Evolutionary conservation across 345 rosid genomes (phyloP).

Genomic region (Eucalyptus curtisii): DNA sequence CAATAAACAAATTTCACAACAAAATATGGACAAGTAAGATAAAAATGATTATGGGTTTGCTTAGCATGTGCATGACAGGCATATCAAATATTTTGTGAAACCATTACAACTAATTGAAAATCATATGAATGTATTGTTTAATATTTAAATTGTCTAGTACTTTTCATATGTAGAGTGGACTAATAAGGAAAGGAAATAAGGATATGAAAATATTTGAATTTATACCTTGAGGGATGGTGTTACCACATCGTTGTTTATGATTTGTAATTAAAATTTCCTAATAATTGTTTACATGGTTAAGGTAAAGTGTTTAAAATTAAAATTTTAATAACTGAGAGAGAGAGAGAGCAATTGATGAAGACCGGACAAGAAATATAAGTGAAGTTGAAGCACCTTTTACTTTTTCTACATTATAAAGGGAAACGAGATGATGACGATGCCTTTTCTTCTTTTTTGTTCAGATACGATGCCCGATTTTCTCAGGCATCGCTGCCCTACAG

Average conservation of each 20-base stretch:
- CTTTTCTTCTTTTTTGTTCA: background rate
- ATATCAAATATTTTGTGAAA: background rate
- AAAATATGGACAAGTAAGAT: background rate
- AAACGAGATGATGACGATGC: background rate
- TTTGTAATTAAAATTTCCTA: too few species aligned
- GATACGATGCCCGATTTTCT: background rate
- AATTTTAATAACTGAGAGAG: background rate
- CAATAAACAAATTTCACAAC: background rate
- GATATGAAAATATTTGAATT: fast-evolving
- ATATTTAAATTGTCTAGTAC: background rate
- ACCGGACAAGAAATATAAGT: background rate
- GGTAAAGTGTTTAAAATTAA: background rate
- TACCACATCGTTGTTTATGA: background rate
- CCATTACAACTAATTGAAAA: fast-evolving
- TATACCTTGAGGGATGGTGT: too few species aligned
- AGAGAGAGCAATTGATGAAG: background rate
- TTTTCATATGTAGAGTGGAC: fast-evolving
- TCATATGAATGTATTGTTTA: background rate
- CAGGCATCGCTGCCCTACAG: background rate
- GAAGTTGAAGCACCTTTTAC: background rate
- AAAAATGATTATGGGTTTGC: background rate
- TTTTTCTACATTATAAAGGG: background rate
- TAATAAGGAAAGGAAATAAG: background rate
- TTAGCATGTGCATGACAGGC: background rate
- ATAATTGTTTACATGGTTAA: background rate